Conservation (phyloP, 2,329 filamentous ascomycete species). For the Capronia coronata region DNA sequence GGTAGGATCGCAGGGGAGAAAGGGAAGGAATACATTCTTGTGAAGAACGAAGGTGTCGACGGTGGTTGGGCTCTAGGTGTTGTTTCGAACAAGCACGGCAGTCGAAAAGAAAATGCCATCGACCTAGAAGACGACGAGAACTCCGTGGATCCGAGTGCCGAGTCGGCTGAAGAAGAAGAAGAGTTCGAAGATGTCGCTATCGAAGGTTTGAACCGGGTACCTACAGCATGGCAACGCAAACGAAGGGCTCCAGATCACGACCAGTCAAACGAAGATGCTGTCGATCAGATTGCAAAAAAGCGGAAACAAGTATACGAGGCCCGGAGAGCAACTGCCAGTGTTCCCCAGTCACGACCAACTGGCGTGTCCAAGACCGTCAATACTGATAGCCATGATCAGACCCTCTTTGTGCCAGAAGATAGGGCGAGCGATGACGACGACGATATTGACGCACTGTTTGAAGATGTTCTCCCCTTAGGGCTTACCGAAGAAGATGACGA, state of each 20-base stretch:
- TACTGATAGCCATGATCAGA: conserved; percentile 41
- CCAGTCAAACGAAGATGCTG: conserved; percentile 32
- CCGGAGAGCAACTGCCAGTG: conserved; percentile 25
- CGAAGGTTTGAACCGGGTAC: conserved; percentile 77
- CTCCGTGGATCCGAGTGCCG: conserved; percentile 9
- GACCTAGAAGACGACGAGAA: conserved; percentile 69
- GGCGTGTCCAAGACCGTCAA: not conserved
- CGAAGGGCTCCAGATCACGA: conserved; percentile 34
- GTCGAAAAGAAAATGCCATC: conserved; percentile 78
- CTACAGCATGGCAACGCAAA: conserved; percentile 49
- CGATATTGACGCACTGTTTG: conserved; percentile 55
- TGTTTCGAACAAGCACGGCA: conserved; percentile 75
- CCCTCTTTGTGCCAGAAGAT: conserved; percentile 50
- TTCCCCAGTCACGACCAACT: not conserved
- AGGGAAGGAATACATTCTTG: conserved; percentile 87
- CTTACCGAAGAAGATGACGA: conserved; percentile 57
- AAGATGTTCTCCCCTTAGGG: conserved; percentile 38
- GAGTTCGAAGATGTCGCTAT: conserved; percentile 91
- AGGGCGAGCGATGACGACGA: conserved; percentile 38
- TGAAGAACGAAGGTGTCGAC: conserved; percentile 91
- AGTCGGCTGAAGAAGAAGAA: conserved; percentile 52
- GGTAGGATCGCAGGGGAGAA: conserved; percentile 60
- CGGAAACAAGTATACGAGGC: conserved; percentile 45
- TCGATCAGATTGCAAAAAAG: conserved; percentile 37
- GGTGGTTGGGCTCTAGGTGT: conserved; percentile 95